Evolutionary conservation across 1,284 basidiomycete genomes (phyloP).

Genomic region (Athelia psychrophila): DNA sequence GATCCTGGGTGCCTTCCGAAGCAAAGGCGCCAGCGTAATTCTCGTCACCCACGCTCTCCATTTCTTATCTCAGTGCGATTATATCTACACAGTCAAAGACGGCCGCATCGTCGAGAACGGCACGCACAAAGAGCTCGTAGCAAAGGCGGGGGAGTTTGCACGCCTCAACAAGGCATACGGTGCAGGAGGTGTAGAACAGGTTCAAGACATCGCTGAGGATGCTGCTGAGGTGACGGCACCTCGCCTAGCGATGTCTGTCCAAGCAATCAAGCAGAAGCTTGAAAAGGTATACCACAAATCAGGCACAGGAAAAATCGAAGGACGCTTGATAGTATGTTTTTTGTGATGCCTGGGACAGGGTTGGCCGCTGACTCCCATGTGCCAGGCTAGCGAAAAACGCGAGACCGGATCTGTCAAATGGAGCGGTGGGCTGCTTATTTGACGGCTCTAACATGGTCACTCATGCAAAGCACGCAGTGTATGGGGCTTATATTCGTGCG

Average conservation of each 20-base stretch:
- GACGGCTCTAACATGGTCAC: background rate
- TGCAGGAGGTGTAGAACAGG: slow-evolving; percentile 45
- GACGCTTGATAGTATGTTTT: slow-evolving; percentile 43
- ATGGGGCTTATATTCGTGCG: slow-evolving; percentile 62
- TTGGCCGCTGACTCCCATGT: slow-evolving; percentile 11
- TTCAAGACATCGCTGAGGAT: slow-evolving; percentile 20
- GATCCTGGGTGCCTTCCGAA: slow-evolving; percentile 52
- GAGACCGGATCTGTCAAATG: slow-evolving; percentile 64
- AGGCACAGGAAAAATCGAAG: slow-evolving; percentile 63
- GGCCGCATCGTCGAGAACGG: slow-evolving; percentile 66
- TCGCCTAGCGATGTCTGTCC: slow-evolving; percentile 16
- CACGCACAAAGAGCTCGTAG: slow-evolving; percentile 56
- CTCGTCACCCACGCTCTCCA: slow-evolving; percentile 75
- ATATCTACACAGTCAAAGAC: slow-evolving; percentile 59
- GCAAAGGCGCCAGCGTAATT: slow-evolving; percentile 61
- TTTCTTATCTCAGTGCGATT: slow-evolving; percentile 66
- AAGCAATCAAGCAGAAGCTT: slow-evolving; percentile 39
- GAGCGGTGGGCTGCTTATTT: slow-evolving; percentile 35
- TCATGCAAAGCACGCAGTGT: slow-evolving; percentile 45
- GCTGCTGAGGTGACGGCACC: slow-evolving; percentile 13
- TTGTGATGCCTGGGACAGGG: no score
- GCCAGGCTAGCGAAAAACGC: slow-evolving; percentile 53
- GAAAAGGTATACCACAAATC: slow-evolving; percentile 33
- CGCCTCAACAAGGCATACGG: slow-evolving; percentile 66
- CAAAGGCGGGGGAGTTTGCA: slow-evolving; percentile 54